phyloP scores from a whole-genome alignment of 306 rosid species.

The Echinosophora koreensis region DNA sequence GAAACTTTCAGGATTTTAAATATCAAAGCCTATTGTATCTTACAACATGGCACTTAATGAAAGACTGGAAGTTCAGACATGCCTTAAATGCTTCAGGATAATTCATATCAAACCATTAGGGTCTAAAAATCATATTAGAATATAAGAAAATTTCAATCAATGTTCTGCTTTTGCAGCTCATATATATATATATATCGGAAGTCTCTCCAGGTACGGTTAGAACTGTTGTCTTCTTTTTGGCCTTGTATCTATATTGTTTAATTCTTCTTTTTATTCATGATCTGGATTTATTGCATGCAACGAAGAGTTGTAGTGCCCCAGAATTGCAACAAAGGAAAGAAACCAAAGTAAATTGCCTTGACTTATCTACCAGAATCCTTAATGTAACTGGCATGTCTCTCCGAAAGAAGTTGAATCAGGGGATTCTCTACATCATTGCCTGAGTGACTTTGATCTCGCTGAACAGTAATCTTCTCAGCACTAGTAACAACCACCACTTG shows the following conservation, averaged over 20 bases:
- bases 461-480: constrained; percentile 63
- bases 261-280: constrained; percentile 27
- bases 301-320: neutral
- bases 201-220: constrained; percentile 14
- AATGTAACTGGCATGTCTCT: constrained; percentile 64
- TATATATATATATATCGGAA: neutral
- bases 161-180: neutral
- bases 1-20: no score
- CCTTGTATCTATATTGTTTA: neutral
- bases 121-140: no score
- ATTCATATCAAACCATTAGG: no score
- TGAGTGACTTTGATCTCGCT: constrained; percentile 56
- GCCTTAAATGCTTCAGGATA: no score
- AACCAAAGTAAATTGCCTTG: constrained; percentile 17
- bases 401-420: constrained; percentile 70
- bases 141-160: no score
- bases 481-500: constrained; percentile 78
- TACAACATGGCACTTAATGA: no score
- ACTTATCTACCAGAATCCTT: constrained; percentile 47
- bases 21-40: no score
- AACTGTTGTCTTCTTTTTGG: neutral
- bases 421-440: constrained; percentile 76
- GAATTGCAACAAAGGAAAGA: constrained; percentile 23
- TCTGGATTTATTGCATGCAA: constrained; percentile 1
- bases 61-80: no score